Percentiles rank a stretch among this genome's conserved stretches.
Evolutionary conservation across 768 basidiomycete species (phyloP).

Genomic region (Mycena floridula): DNA sequence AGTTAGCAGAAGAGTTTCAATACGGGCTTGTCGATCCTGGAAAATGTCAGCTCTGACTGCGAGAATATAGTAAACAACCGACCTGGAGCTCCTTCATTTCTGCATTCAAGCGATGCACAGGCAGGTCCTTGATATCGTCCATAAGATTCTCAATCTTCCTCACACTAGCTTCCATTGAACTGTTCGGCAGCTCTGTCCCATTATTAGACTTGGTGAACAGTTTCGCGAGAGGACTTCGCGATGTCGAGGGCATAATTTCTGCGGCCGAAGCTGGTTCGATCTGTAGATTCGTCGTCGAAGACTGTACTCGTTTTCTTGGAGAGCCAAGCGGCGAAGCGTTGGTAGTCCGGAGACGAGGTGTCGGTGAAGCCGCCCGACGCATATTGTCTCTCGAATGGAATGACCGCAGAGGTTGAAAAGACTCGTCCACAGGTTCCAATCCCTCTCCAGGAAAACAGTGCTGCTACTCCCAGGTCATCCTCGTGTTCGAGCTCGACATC

Average conservation of each 20-base stretch:
- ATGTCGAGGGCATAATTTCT: conserved; percentile 16
- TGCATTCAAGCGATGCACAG: conserved; percentile 60
- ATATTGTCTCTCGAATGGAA: too few relatives aligned
- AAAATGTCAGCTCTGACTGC: conserved; percentile 3
- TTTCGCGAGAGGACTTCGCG: conserved; percentile 42
- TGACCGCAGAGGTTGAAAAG: too few relatives aligned
- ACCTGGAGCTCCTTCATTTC: conserved; percentile 85
- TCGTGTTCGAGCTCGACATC: conserved; percentile 53
- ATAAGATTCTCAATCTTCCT: conserved; percentile 55
- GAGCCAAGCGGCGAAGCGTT: conserved; percentile 13
- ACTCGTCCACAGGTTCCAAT: too few relatives aligned
- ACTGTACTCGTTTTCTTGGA: conserved; percentile 14
- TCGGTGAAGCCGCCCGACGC: conserved; percentile 2
- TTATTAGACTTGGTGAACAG: conserved; percentile 29
- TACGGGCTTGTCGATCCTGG: conserved; percentile 71
- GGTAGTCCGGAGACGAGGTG: conserved; percentile 11
- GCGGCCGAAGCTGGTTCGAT: conserved; percentile 13
- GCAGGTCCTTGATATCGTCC: conserved; percentile 57
- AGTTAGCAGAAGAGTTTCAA: conserved; percentile 64
- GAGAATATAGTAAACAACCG: conserved; percentile 8
- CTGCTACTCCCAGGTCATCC: conserved; percentile 39
- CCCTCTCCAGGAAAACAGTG: conserved; percentile 25
- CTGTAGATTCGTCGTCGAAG: conserved; percentile 1
- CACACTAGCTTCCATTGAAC: conserved; percentile 38
- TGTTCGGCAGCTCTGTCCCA: conserved; percentile 5